Conservation (phyloP, 345 rosid species). For the Gossypium arboreum region DNA sequence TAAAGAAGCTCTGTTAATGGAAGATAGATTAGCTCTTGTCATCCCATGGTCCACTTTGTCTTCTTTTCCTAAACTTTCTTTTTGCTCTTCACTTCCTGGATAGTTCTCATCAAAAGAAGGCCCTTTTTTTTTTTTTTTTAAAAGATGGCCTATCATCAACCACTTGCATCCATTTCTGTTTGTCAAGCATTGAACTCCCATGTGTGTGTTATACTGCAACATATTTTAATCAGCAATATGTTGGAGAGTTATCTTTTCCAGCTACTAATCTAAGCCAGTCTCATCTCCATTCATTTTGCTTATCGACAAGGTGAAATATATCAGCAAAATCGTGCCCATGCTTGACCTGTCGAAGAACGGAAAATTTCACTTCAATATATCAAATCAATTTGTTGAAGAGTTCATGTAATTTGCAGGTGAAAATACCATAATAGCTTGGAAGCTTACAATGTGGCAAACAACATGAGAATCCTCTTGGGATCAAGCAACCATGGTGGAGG, state of each 20-base stretch:
- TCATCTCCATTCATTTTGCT: slow-evolving; percentile 37
- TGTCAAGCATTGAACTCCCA: slow-evolving; percentile 20
- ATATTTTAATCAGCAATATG: slow-evolving; percentile 3
- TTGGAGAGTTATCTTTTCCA: slow-evolving; percentile 10
- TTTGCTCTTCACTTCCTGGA: slow-evolving; percentile 12
- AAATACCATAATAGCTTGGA: not conserved
- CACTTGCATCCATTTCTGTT: slow-evolving; percentile 10
- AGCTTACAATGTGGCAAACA: slow-evolving; percentile 88
- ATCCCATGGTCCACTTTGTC: slow-evolving; percentile 17
- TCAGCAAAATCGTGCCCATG: slow-evolving; percentile 85
- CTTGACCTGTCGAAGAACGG: slow-evolving; percentile 60
- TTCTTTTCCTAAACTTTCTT: slow-evolving; percentile 14
- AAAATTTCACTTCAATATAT: not conserved
- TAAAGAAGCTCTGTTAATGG: not conserved
- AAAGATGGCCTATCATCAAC: not conserved
- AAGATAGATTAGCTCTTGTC: slow-evolving; percentile 27
- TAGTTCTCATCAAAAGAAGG: slow-evolving; percentile 7
- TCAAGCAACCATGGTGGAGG: slow-evolving; percentile 59
- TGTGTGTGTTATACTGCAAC: slow-evolving; percentile 9
- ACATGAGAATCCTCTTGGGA: slow-evolving; percentile 79
- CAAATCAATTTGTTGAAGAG: not conserved
- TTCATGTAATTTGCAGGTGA: not conserved
- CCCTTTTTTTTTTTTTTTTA: not conserved
- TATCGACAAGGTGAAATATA: slow-evolving; percentile 77
- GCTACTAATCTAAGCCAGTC: slow-evolving; percentile 35